Evolutionary conservation across 139 green algal genomes (phyloP).

Genomic region (Chlamydomonas schloesseri): DNA sequence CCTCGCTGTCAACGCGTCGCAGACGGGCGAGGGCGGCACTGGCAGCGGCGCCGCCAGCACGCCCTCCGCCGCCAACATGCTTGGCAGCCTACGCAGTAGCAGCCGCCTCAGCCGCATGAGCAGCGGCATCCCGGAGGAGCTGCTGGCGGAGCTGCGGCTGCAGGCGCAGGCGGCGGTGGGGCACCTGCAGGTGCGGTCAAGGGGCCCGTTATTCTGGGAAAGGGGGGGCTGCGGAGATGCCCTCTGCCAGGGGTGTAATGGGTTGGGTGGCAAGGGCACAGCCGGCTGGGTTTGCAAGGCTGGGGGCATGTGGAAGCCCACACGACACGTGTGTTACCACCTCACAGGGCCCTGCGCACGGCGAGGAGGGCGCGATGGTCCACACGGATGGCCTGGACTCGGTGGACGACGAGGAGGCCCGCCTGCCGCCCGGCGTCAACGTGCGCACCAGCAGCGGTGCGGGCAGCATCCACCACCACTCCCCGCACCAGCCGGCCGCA

Average conservation of each 20-base stretch:
- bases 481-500: neutral
- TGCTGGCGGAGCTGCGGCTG: slow-evolving; percentile 26
- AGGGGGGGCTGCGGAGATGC: too few relatives aligned
- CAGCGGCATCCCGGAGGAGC: slow-evolving; percentile 41
- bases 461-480: too few relatives aligned
- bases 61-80: neutral
- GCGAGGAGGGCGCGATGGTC: neutral
- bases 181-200: slow-evolving; percentile 9
- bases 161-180: slow-evolving; percentile 26
- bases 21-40: neutral
- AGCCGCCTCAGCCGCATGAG: slow-evolving; percentile 39
- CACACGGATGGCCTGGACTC: neutral
- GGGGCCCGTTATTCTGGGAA: too few relatives aligned
- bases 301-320: too few relatives aligned
- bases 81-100: slow-evolving; percentile 26
- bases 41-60: neutral
- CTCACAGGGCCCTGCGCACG: neutral
- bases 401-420: neutral
- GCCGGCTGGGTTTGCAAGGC: too few relatives aligned
- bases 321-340: too few relatives aligned
- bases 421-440: neutral
- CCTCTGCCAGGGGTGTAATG: too few relatives aligned
- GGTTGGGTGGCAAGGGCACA: too few relatives aligned
- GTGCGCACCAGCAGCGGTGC: neutral
- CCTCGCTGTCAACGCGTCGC: neutral